Conservation (phyloP, 2,329 filamentous ascomycete species). For the Hortaea sp. region DNA sequence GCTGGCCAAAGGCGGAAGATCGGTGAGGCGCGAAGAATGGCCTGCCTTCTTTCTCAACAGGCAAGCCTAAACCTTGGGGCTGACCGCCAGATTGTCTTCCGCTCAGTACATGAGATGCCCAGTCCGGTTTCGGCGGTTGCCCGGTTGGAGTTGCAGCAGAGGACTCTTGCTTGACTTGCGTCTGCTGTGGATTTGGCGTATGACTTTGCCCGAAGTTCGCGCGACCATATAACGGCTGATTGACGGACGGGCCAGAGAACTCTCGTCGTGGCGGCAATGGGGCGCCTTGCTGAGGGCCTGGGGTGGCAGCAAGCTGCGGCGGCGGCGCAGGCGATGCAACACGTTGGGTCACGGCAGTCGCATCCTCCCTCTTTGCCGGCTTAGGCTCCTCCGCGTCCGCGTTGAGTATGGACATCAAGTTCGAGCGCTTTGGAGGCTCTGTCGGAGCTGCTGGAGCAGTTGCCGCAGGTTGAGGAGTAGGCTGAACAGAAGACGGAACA, state of each 20-base stretch:
- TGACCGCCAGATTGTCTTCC: background rate
- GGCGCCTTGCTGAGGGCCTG: constrained; percentile 8
- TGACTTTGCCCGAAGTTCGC: constrained; percentile 14
- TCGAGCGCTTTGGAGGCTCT: constrained; percentile 28
- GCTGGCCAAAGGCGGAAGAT: constrained; percentile 10
- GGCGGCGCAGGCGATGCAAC: constrained; percentile 6
- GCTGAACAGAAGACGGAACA: constrained; percentile 8
- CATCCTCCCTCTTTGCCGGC: constrained; percentile 21
- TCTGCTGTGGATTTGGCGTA: constrained; percentile 11
- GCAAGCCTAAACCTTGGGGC: constrained; percentile 13
- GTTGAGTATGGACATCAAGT: constrained; percentile 26
- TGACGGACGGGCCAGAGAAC: constrained; percentile 18
- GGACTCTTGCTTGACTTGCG: constrained; percentile 18
- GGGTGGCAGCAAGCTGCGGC: constrained; percentile 7
- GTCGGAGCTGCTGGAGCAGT: constrained; percentile 21
- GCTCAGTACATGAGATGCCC: constrained; percentile 6
- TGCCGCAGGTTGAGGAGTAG: constrained; percentile 12
- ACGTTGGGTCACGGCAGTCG: constrained; percentile 6
- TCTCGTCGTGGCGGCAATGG: constrained; percentile 12
- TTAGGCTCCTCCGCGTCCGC: constrained; percentile 24
- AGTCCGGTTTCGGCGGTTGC: constrained; percentile 7
- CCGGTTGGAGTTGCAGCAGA: background rate
- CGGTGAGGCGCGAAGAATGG: constrained; percentile 21
- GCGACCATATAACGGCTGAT: constrained; percentile 16
- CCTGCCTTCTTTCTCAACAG: constrained; percentile 21